These are phyloP conservation scores for Penicillium antarcticum DNA, from an alignment of 495 filamentous ascomycete species.

Conservation along the genomic window DNA sequence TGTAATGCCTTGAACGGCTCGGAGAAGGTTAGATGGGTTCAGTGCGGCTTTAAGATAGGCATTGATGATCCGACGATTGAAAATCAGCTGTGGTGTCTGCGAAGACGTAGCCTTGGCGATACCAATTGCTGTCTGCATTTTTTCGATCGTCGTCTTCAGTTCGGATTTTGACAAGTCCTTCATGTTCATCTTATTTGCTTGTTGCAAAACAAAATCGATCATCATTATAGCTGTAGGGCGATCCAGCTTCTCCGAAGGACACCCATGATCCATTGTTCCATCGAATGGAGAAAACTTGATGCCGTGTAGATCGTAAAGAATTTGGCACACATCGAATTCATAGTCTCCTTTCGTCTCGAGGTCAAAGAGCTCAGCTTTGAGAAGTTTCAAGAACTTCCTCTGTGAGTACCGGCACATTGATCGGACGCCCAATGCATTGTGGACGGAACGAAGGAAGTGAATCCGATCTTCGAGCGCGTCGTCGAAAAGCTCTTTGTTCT, in stretches of 20 bases:
- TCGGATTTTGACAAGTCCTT: slow-evolving; percentile 90
- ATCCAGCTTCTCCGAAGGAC: slow-evolving; percentile 70
- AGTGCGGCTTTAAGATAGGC: slow-evolving; percentile 76
- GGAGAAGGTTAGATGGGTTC: slow-evolving; percentile 76
- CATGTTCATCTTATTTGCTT: slow-evolving; percentile 80
- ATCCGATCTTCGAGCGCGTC: slow-evolving; percentile 65
- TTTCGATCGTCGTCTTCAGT: slow-evolving; percentile 81
- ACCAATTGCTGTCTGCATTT: slow-evolving; percentile 73
- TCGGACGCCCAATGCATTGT: slow-evolving; percentile 81
- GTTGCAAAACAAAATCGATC: slow-evolving; percentile 74
- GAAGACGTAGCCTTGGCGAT: slow-evolving; percentile 60
- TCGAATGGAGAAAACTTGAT: slow-evolving; percentile 71
- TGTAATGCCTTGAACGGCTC: slow-evolving; percentile 71
- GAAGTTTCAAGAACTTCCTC: slow-evolving; percentile 82
- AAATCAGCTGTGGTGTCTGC: slow-evolving; percentile 62
- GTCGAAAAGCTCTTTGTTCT: slow-evolving; percentile 60
- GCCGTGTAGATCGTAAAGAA: slow-evolving; percentile 85
- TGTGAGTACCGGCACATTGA: slow-evolving; percentile 82
- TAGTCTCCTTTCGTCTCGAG: slow-evolving; percentile 61
- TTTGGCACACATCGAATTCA: slow-evolving; percentile 77
- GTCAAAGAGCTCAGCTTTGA: slow-evolving; percentile 75
- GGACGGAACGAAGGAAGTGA: slow-evolving; percentile 71
- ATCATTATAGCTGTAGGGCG: slow-evolving; percentile 71
- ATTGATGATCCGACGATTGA: slow-evolving; percentile 72
- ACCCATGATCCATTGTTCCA: slow-evolving; percentile 70